phyloP scores from a whole-genome alignment of 225 moss, liverwort and hornwort species.

The Antitrichia curtipendula region DNA sequence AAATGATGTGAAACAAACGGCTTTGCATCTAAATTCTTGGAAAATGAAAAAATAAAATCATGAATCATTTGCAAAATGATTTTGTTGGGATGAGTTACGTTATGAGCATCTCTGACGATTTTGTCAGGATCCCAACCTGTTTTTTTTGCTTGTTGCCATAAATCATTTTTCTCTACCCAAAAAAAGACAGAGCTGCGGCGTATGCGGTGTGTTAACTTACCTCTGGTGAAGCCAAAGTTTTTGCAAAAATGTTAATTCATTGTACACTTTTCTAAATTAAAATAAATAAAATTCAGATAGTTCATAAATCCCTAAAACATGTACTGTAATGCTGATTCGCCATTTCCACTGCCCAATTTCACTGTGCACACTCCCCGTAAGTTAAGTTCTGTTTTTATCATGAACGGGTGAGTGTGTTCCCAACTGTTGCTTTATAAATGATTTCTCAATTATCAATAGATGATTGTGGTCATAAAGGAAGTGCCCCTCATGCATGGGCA shows the following conservation, averaged over 20 bases:
- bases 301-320: background rate
- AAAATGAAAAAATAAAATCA: background rate
- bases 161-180: too few relatives aligned
- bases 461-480: conserved; percentile 14
- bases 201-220: too few relatives aligned
- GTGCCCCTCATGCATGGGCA: background rate
- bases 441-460: background rate
- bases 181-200: background rate
- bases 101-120: fast-evolving
- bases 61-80: background rate
- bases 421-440: background rate
- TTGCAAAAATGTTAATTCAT: background rate
- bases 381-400: background rate
- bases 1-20: too few relatives aligned
- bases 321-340: background rate
- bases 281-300: background rate
- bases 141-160: too few relatives aligned
- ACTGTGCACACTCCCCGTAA: too few relatives aligned
- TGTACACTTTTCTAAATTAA: too few relatives aligned
- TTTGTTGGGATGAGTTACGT: background rate
- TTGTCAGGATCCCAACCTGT: too few relatives aligned
- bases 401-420: background rate
- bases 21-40: too few relatives aligned
- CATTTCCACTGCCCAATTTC: background rate
- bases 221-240: background rate